These are phyloP conservation scores for Rhizophagus sp. DNA, from an alignment of 192 early-diverging fungal species.

Conservation along the genomic window DNA sequence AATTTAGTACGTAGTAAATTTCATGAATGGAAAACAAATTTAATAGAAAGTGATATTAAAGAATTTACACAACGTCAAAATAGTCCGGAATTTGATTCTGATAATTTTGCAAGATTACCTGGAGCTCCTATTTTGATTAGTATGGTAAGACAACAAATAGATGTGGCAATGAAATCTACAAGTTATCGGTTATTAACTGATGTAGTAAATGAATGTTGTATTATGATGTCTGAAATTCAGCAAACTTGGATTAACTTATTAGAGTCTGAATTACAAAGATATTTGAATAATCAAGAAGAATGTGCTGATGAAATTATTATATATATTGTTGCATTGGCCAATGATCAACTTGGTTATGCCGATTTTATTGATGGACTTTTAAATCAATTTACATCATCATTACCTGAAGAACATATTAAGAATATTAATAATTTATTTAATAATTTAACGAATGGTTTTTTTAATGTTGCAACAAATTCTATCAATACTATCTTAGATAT, in stretches of 20 bases:
- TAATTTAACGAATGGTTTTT: conserved; percentile 82
- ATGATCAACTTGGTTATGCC: conserved; percentile 87
- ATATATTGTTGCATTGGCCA: conserved; percentile 95
- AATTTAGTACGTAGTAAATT: conserved; percentile 84
- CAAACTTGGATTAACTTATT: conserved; percentile 78
- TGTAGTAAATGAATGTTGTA: conserved; percentile 76
- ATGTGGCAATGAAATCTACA: conserved; percentile 79
- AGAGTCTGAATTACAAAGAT: conserved; percentile 75
- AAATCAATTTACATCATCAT: conserved; percentile 50
- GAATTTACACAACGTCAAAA: conserved; percentile 74
- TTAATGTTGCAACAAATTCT: conserved; percentile 78
- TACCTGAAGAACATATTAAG: conserved; percentile 56
- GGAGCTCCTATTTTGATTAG: conserved; percentile 89
- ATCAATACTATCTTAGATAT: conserved; percentile 78
- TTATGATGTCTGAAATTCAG: conserved; percentile 81
- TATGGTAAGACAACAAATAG: conserved; percentile 97
- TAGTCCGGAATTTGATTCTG: conserved; percentile 76
- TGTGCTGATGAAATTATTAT: conserved; percentile 83
- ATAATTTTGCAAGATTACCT: conserved; percentile 77
- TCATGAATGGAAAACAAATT: conserved; percentile 89
- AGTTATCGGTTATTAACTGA: conserved; percentile 84
- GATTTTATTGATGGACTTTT: conserved; percentile 85
- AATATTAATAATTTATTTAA: conserved; percentile 65
- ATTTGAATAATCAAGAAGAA: conserved; percentile 71
- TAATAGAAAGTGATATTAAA: conserved; percentile 78